Evolutionary conservation across 495 filamentous ascomycete species (phyloP), one percentile per base, ranked within the genome.

Genomic region (Durotheca rogersii): DNA sequence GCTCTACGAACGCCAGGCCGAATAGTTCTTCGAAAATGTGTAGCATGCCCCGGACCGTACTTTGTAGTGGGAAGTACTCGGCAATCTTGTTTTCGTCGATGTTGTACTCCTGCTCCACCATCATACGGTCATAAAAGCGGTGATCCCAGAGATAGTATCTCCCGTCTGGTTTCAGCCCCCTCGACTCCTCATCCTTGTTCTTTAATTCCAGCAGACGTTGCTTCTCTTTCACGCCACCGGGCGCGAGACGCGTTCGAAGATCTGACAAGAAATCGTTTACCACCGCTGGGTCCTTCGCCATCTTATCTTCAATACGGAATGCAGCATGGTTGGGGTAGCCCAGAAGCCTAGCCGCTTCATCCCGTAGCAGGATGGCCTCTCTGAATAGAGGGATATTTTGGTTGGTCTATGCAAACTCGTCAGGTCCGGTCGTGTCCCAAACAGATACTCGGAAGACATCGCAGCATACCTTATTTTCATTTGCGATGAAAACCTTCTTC

Each of bases 1-100:
- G 75, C 73, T 96, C 84, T 18, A 97, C 85, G 60, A 98, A 97
- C 11, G 84, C 86, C 7, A 98, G 73, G 16, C 93, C 93, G 56
- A 98, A 95, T 0, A 98, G 76, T 64, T 89, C 76, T 69, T 97
- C 92, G 56, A 98, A 97, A 58, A 96, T 95, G 61, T 83, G 75
- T 42, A 98, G 81, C 94, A 97, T 98, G 47, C 88, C 89, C 20
- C 79, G 73, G 40, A 98, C 87, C 1, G 89, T 94, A 2, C 82
- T 83, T 56, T 83, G 79, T 16, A 97, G 72, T 2, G 93, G 92
- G 76, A 97, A 98, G 69, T 93, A 97, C 67, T 98, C 90, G 16
- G 92, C 82, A 58, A 98, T 88, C 42, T 86, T 82, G 64, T 90
- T 81, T 53, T 95, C 88, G 62, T 98, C 90, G 23, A 98, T 80